phyloP scores from a whole-genome alignment of 208 protist species.

The Polymyxa betae region DNA sequence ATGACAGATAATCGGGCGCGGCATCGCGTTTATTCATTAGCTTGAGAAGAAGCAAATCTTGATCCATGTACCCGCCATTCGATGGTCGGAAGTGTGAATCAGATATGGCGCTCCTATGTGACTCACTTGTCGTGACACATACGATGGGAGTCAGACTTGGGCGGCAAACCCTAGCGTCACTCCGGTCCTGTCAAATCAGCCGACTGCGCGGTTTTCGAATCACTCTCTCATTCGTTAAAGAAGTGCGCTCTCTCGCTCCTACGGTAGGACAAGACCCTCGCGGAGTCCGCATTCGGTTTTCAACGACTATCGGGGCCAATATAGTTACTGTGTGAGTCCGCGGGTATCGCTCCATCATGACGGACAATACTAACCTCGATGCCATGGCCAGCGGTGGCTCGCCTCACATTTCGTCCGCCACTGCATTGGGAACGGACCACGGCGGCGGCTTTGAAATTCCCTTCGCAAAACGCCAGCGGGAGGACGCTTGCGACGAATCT shows the following conservation, averaged over 20 bases:
- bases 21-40: too few relatives aligned
- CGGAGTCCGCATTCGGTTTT: not conserved
- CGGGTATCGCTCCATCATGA: not conserved
- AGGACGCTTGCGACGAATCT: not conserved
- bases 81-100: too few relatives aligned
- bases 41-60: too few relatives aligned
- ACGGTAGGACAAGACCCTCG: not conserved
- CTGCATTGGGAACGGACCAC: not conserved
- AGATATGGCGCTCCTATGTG: too few relatives aligned
- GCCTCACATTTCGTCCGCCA: not conserved
- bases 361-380: not conserved
- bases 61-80: too few relatives aligned
- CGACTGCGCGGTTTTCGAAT: not conserved
- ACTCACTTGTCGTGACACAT: too few relatives aligned
- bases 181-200: not conserved
- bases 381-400: not conserved
- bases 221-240: not conserved
- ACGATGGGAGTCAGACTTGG: not conserved
- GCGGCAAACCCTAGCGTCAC: too few relatives aligned
- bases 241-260: not conserved
- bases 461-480: constrained; percentile 7
- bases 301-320: not conserved
- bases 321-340: not conserved
- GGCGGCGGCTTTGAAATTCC: not conserved
- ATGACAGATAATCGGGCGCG: too few relatives aligned